Percentiles rank a stretch among this genome's conserved stretches.
These are phyloP conservation scores for Talaromyces pinophilus DNA, from an alignment of 2,329 filamentous ascomycete genomes.

Conservation along the genomic window DNA sequence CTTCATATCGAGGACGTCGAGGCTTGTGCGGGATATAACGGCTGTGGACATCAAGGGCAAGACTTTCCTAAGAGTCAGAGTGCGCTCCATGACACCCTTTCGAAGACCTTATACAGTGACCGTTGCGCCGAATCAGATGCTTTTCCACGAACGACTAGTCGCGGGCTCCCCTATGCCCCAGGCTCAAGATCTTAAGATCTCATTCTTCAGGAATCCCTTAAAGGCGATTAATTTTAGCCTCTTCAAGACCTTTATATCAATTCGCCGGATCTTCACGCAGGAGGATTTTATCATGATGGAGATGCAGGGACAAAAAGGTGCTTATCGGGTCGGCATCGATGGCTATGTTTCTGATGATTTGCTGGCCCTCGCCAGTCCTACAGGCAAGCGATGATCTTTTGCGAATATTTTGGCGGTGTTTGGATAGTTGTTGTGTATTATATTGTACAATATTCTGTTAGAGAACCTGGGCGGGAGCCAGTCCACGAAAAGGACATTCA, in stretches of 20 bases:
- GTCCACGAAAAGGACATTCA: too few relatives aligned
- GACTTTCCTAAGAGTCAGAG: constrained; percentile 38
- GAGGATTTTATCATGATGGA: constrained; percentile 45
- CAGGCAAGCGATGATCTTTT: constrained; percentile 1
- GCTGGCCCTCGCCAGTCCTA: constrained; percentile 34
- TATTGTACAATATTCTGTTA: background rate
- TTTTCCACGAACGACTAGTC: constrained; percentile 37
- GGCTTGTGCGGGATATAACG: constrained; percentile 61
- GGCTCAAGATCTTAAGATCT: constrained; percentile 27
- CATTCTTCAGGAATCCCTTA: constrained; percentile 39
- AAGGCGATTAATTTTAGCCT: constrained; percentile 34
- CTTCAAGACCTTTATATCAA: constrained; percentile 37
- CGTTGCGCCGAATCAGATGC: constrained; percentile 37
- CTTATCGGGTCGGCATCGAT: constrained; percentile 42
- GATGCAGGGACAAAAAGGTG: constrained; percentile 38
- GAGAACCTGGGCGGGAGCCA: background rate
- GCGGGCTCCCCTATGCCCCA: constrained; percentile 27
- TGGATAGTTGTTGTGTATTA: background rate
- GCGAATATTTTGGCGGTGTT: background rate
- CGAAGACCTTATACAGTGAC: constrained; percentile 38
- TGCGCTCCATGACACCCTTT: constrained; percentile 43
- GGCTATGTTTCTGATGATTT: constrained; percentile 41
- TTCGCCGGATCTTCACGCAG: constrained; percentile 43
- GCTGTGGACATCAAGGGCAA: constrained; percentile 46
- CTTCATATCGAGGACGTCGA: constrained; percentile 59